These are phyloP conservation scores for Fusarium protoensiforme DNA, from an alignment of 2,329 filamentous ascomycete genomes.

Conservation along the genomic window DNA sequence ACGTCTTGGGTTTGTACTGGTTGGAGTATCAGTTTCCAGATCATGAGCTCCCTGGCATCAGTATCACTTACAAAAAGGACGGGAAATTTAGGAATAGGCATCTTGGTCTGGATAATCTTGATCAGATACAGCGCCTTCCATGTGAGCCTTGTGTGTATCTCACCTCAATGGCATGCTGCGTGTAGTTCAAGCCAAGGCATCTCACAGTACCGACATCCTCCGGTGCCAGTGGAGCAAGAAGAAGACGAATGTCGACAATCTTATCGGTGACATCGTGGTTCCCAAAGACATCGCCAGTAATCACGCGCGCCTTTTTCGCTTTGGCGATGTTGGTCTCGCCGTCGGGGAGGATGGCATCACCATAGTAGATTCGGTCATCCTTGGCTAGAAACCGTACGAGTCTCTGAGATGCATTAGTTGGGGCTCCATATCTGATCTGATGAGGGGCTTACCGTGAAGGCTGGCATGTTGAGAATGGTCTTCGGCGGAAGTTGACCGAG, in stretches of 20 bases:
- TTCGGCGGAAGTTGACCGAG: background rate
- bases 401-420: background rate
- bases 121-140: background rate
- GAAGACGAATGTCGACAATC: background rate
- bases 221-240: background rate
- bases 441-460: background rate
- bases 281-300: background rate
- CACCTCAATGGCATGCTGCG: background rate
- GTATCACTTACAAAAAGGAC: background rate
- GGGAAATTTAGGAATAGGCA: background rate
- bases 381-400: background rate
- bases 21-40: background rate
- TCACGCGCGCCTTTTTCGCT: background rate
- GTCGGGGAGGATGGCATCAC: background rate
- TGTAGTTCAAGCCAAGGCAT: background rate
- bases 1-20: background rate
- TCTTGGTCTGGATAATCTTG: background rate
- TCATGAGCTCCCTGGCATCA: no score
- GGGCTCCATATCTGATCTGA: background rate
- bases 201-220: background rate
- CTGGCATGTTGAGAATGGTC: background rate
- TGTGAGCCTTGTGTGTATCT: background rate
- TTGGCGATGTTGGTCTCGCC: background rate
- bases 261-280: background rate
- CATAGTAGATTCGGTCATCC: background rate